Evolutionary conservation across 768 basidiomycete species (phyloP), one percentile per base, ranked within the genome.

Genomic region (Lentinula edodes): DNA sequence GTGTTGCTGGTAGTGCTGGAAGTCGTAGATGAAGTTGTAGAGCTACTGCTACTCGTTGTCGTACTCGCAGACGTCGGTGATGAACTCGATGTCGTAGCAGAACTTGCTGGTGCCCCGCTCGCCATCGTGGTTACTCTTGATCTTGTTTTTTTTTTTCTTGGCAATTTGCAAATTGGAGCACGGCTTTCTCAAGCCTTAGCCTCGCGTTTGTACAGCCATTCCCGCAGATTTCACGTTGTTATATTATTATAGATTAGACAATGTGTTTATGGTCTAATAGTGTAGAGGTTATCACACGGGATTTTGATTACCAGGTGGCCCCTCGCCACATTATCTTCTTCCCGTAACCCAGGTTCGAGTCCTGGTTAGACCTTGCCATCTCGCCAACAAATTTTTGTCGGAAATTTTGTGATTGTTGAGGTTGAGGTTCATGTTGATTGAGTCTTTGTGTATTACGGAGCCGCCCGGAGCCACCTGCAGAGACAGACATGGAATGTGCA

Each of bases 301-400:
- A 52, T 52, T 52, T 52, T 52, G 51, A 52, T 51, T 1, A 3
- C 18, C 6, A 5, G 6, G 0, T 32, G 6, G 32, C 12, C 3
- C 1, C 5, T 5, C 5, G 15, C 16, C 23, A 23, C 23, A 23
- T 23, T 23, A 23, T 23, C 23, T 23, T 23, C 23, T 58, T 58
- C 56, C 56, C 56, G 42, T 58, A 45, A 58, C 56, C 56, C 56
- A 58, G 56, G 56, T 58, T 58, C 56, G 56, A 58, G 56, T 58
- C 56, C 56, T 58, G 56, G 56, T 58, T 58, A 58, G 56, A 58
- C 56, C 56, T 58, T 15, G 20, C 23, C 2, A 23, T 1, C 23
- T 23, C 23, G 1, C 2, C 23, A 23, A 23, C 23, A 23, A 23
- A 23, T 1, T 23, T 23, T 23, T 23, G 23, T 23, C 23, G 23